Evolutionary conservation across 768 basidiomycete species (phyloP).

Genomic region (Cyclocybe cylindracea): DNA sequence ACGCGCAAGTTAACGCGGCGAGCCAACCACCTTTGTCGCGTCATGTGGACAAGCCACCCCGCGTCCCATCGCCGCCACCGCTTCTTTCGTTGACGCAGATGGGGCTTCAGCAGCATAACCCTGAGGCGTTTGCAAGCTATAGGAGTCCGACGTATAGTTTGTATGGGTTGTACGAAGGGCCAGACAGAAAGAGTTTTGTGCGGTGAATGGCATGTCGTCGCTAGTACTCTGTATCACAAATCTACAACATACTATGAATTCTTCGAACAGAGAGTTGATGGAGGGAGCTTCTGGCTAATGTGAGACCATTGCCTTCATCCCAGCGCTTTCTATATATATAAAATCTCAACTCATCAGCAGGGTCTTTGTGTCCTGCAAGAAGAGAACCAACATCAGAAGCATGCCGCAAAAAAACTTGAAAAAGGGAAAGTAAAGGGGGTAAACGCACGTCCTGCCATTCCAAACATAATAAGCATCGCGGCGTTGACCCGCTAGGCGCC

Average conservation of each 20-base stretch:
- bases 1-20: background rate
- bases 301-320: no score
- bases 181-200: constrained; percentile 52
- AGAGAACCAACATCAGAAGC: no score
- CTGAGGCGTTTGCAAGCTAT: constrained; percentile 65
- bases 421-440: no score
- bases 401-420: no score
- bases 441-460: no score
- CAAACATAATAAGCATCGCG: no score
- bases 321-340: no score
- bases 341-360: no score
- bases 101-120: constrained; percentile 65
- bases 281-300: no score
- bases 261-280: no score
- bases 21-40: constrained; percentile 20
- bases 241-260: background rate
- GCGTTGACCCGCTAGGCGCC: no score
- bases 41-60: constrained; percentile 65
- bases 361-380: no score
- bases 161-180: constrained; percentile 67
- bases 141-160: constrained; percentile 84
- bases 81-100: constrained; percentile 77
- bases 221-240: background rate
- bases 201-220: constrained; percentile 10
- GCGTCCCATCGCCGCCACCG: constrained; percentile 78